Evolutionary conservation across 2,329 filamentous ascomycete species (phyloP), one percentile per base, ranked within the genome.

Genomic region (Tricladium varicosporioides): DNA sequence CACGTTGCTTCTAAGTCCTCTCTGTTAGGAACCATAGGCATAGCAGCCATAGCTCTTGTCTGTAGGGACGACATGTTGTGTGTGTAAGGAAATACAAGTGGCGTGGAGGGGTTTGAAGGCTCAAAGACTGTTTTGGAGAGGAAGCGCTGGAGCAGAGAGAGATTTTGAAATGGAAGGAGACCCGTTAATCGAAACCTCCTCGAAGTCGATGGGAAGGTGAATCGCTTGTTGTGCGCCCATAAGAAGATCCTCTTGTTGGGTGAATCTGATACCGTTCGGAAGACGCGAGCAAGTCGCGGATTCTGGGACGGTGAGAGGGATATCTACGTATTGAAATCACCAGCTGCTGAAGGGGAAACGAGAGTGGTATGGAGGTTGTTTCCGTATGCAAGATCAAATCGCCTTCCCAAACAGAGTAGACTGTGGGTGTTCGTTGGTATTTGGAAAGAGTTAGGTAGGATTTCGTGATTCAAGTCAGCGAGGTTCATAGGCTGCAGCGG

Each of bases 1-100:
- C 73, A 85, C 82, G 84, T 87, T 72, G 81, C 81, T 48, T 79
- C 76, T 36, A 86, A 74, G 70, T 86, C 84, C 73, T 87, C 84
- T 63, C 80, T 75, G 68, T 84, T 84, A 13, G 83, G 83, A 50
- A 80, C 75, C 63, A 80, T 77, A 59, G 82, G 81, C 81, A 85
- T 84, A 32, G 55, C 36, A 8, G 56, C 48, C 15, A 18, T 14
- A 15, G 56, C 58, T 46, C 56, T 61, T 10, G 59, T 63, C 51
- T 55, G 55, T 15, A 55, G 56, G 42, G 65, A 51, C 58, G 64
- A 62, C 32, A 54, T 62, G 58, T n/a, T 48, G 31, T 22, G 18
- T 42, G 44, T 33, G 32, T 45, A n/a, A 36, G 18, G 42, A 14
- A 16, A n/a, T n/a, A 36, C 33, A 46, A 5, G 47, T 19, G 44